Conservation (phyloP, 371 early-diverging fungal genomes). For the Syncephalastrum racemosum region DNA sequence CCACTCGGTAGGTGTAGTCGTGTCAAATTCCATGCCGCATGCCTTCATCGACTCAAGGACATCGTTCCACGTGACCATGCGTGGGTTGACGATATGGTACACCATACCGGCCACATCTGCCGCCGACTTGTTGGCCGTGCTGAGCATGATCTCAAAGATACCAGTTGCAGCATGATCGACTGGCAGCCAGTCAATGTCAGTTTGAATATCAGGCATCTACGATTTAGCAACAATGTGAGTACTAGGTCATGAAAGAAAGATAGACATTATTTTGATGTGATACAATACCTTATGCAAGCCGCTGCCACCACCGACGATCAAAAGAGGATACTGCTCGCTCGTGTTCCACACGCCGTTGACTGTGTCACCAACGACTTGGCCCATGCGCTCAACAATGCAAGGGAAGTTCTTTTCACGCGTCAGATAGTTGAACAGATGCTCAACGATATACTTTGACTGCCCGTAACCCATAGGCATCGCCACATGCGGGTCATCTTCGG, state of each 20-base stretch:
- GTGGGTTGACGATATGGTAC: constrained; percentile 42
- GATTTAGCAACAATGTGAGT: too few relatives aligned
- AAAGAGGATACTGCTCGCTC: constrained; percentile 38
- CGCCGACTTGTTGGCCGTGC: constrained; percentile 13
- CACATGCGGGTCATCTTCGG: constrained; percentile 29
- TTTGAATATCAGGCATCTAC: constrained; percentile 12
- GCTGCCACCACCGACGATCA: constrained; percentile 36
- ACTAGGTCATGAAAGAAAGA: too few relatives aligned
- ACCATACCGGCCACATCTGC: constrained; percentile 2
- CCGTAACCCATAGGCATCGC: constrained; percentile 45
- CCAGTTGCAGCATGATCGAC: constrained; percentile 36
- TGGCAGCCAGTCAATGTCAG: constrained; percentile 42
- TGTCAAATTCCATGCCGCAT: constrained; percentile 29
- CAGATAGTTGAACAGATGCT: constrained; percentile 30
- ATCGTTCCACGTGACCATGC: constrained; percentile 18
- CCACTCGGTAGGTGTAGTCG: constrained; percentile 27
- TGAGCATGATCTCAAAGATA: too few relatives aligned
- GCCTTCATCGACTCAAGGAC: constrained; percentile 22
- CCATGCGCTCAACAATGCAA: constrained; percentile 35
- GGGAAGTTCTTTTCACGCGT: constrained; percentile 34
- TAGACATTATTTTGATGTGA: too few relatives aligned
- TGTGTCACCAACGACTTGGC: constrained; percentile 43
- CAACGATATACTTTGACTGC: constrained; percentile 43
- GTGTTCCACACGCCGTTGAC: constrained; percentile 43
- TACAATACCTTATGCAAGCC: constrained; percentile 27